These are phyloP conservation scores for Tuber microsphaerosporum DNA, from an alignment of 495 filamentous ascomycete genomes.

Conservation along the genomic window DNA sequence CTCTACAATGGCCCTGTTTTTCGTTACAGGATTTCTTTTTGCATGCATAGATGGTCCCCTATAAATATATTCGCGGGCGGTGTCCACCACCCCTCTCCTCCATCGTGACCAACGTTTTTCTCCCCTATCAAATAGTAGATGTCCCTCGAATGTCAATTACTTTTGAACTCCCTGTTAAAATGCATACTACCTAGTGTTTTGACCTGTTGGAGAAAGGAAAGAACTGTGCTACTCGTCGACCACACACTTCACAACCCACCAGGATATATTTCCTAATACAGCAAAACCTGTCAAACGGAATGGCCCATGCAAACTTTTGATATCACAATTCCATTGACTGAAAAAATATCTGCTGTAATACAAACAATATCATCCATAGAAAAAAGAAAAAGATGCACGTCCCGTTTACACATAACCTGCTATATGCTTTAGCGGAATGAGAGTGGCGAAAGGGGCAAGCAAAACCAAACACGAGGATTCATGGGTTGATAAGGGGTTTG, in stretches of 20 bases:
- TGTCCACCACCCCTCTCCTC: not conserved
- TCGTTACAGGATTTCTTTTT: not conserved
- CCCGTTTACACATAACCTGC: slow-evolving; percentile 41
- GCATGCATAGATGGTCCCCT: not conserved
- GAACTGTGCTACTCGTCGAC: not conserved
- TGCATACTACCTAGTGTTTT: not conserved
- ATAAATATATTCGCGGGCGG: not conserved
- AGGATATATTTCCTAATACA: not conserved
- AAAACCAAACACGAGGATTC: slow-evolving; percentile 7
- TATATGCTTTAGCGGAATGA: slow-evolving; percentile 43
- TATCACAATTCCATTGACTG: slow-evolving; percentile 41
- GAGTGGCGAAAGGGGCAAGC: slow-evolving; percentile 30
- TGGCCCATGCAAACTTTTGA: slow-evolving; percentile 5
- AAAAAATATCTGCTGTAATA: slow-evolving; percentile 40
- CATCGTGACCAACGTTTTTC: not conserved
- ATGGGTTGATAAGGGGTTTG: not conserved
- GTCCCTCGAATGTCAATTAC: not conserved
- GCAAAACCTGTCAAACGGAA: slow-evolving; percentile 1
- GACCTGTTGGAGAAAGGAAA: not conserved
- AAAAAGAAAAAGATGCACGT: slow-evolving; percentile 38
- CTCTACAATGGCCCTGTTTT: not conserved
- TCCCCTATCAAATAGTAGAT: not conserved
- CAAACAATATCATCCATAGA: slow-evolving; percentile 39
- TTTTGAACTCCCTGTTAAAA: not conserved
- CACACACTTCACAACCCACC: not conserved